Conservation (phyloP, 1,284 basidiomycete genomes). For the Irpex lacteus region DNA sequence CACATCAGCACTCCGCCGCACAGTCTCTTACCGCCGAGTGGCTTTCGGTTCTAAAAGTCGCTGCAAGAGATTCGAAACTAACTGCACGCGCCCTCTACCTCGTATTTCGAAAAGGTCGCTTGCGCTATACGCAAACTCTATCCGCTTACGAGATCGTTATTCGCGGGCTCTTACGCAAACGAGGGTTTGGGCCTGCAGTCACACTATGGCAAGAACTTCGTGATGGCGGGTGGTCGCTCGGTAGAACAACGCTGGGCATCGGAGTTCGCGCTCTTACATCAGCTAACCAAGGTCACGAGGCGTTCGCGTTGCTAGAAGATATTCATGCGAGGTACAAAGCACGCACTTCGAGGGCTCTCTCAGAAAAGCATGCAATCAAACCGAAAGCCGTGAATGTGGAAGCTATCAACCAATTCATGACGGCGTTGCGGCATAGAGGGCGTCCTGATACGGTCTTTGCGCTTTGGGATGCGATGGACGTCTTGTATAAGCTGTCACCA, state of each 20-base stretch:
- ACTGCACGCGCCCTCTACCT: conserved; percentile 33
- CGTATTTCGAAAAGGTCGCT: conserved; percentile 14
- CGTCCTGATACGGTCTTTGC: conserved; percentile 60
- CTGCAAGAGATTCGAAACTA: conserved; percentile 27
- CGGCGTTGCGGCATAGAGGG: conserved; percentile 41
- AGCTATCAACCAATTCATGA: conserved; percentile 37
- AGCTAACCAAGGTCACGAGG: conserved; percentile 40
- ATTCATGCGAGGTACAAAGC: conserved; percentile 27
- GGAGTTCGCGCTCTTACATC: conserved; percentile 51
- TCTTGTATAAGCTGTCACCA: conserved; percentile 52
- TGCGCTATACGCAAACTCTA: conserved; percentile 27
- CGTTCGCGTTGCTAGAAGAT: conserved; percentile 46
- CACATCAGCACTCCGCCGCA: neutral
- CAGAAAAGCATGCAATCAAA: neutral
- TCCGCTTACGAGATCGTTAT: conserved; percentile 50
- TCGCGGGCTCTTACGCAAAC: conserved; percentile 45
- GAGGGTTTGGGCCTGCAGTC: conserved; percentile 36
- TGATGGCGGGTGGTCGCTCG: conserved; percentile 35
- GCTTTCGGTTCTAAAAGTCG: conserved; percentile 33
- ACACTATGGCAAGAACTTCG: conserved; percentile 44
- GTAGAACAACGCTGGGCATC: conserved; percentile 45
- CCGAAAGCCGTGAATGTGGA: conserved; percentile 3
- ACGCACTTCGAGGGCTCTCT: neutral
- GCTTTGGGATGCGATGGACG: conserved; percentile 58
- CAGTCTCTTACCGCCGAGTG: conserved; percentile 22